Base-by-base conservation (phyloP, 1,284 basidiomycete species). In the Cryptococcus neoformans region DNA sequence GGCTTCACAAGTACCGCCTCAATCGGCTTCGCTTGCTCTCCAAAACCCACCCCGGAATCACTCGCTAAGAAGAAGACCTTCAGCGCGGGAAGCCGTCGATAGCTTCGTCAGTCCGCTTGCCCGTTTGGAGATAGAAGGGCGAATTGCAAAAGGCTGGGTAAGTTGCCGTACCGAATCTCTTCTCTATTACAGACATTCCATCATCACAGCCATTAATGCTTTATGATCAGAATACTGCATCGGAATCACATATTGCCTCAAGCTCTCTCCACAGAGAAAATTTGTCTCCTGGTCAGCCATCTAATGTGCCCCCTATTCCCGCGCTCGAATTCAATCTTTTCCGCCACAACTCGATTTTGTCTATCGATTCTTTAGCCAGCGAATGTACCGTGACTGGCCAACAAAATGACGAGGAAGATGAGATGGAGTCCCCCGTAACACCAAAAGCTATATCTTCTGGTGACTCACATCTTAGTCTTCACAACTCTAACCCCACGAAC, bases 321-420 rank as follows among this genome's bases (percentile, higher is more conserved):
- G 50, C 69, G 0, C 56, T 76, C 49, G 60, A 73, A 49, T 63
- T 74, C 49, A 72, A 74, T 53, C 63, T 76, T 34, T 76, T 76
- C 55, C 66, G 73, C 12, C 62, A 67, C 4, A 60, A 63, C 11
- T 71, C 68, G 9, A 55, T 72, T 47, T 71, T 70, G 56, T 74
- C 73, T 8, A 62, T 73, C 55, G 67, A 70, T 44, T 67, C 66
- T 14, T 49, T 65, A n/a, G 49, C 49, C 10, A 51, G 49, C 49
- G 49, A 51, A 16, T 51, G 40, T 51, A 51, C 49, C 14, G 40
- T 51, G 28, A 34, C 49, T 16, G 34, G 46, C 16, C 46, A 35
- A 28, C n/a, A 17, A 5, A 21, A 28, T 16, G 49, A 51, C 17
- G 49, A 51, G 5, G 36, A 39, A 4, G 49, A 39, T 38, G 49